Evolutionary conservation across 257 asterid species (phyloP), one percentile per base, ranked within the genome.

Genomic region (Capsicum pubescens): DNA sequence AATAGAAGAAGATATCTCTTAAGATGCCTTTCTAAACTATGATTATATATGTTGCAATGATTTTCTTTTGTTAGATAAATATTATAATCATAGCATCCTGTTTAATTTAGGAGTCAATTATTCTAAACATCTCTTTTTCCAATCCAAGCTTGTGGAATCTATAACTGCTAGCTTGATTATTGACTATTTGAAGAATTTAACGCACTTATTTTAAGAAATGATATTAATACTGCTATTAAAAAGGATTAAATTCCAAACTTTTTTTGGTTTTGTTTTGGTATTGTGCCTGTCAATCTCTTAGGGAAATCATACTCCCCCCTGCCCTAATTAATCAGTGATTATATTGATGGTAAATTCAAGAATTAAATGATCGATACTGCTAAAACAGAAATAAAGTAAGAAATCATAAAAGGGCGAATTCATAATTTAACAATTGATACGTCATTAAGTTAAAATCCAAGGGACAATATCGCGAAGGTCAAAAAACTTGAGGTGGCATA

Each of bases 81-180:
- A 74, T 54, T 46, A 21, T 26, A 26, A 26, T 52, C 55, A 7
- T 60, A 56, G 68, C 83, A 80, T 85, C 87, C 50, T 81, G 74
- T 82, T 85, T 77, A 72, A 74, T 85, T 87, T 42, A 71, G 79
- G 80, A 83, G 88, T 87, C 91, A 83, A 84, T 83, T 87, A 86
- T 79, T 50, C 6, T 66, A 66, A 32, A 54, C 66, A 17, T 87
- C 12, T 85, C 44, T 60, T 72, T 84, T 71, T 60, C 46, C 82
- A 58, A 68, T 21, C 55, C 58, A n/a, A 19, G 15, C 74, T 58
- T 42, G 42, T 64, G 86, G 83, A 82, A 50, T 79, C 85, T 82
- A 54, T 11, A 17, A 55, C 16, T 32, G 69, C 81, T 84, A 58
- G 87, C 81, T 84, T 66, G 87, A 88, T 44, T 78, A 26, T 80